Evolutionary conservation across 345 rosid species (phyloP).

Genomic region (Draba incana): DNA sequence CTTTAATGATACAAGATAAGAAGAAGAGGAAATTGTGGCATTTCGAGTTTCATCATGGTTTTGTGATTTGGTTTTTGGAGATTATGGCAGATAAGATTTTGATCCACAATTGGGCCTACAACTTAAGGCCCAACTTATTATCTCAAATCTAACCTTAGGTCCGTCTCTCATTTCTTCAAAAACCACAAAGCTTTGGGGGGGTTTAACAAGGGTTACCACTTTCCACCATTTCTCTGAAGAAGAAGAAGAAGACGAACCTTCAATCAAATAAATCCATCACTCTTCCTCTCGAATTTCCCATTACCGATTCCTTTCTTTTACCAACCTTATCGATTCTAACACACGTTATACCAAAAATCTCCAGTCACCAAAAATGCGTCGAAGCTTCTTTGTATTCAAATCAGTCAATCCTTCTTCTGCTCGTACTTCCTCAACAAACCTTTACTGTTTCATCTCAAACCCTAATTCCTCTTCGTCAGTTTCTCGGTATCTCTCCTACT

Average conservation of each 20-base stretch:
- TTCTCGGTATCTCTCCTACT: conserved; percentile 56
- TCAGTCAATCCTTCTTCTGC: conserved; percentile 39
- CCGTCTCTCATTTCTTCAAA: not conserved
- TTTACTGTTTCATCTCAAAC: conserved; percentile 33
- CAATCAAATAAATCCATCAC: not conserved
- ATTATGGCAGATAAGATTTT: too few relatives aligned
- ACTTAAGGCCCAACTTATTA: not conserved
- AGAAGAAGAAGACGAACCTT: conserved; percentile 6
- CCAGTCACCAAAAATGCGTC: conserved; percentile 50
- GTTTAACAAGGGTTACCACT: conserved; percentile 36
- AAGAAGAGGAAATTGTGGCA: too few relatives aligned
- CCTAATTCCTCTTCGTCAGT: conserved; percentile 35
- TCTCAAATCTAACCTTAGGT: not conserved
- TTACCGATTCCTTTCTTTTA: not conserved
- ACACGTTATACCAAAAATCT: not conserved
- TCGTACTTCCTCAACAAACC: conserved; percentile 11
- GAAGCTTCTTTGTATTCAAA: conserved; percentile 45
- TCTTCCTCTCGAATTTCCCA: not conserved
- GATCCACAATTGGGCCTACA: too few relatives aligned
- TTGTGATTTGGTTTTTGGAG: too few relatives aligned
- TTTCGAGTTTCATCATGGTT: too few relatives aligned
- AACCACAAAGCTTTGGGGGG: conserved; percentile 22
- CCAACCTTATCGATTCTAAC: not conserved
- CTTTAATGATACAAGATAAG: too few relatives aligned
- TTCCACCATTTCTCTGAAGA: conserved; percentile 31